Conservation (phyloP, 257 asterid species). For the Ilex asprella region DNA sequence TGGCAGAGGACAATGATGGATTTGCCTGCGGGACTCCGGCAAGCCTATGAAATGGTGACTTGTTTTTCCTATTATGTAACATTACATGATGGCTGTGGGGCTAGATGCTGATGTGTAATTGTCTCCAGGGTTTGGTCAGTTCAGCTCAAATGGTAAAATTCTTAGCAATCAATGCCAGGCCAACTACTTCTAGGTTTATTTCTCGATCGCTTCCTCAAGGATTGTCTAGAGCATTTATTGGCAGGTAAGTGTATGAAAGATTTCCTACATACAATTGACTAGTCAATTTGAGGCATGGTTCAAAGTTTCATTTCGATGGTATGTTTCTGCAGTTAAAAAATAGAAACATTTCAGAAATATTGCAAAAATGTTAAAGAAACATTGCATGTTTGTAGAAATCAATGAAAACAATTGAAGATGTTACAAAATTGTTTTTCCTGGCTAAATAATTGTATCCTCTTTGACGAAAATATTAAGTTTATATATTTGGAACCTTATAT, state of each 20-base stretch:
- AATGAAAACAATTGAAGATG: no score
- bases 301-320: no score
- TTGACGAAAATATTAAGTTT: no score
- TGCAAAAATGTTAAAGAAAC: no score
- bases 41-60: slow-evolving; percentile 94
- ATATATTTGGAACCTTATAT: no score
- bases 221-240: slow-evolving; percentile 78
- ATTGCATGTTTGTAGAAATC: no score
- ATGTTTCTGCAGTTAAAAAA: no score
- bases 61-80: slow-evolving; percentile 3
- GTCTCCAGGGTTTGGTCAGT: slow-evolving; percentile 83
- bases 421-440: no score
- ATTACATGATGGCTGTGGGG: slow-evolving; percentile 7
- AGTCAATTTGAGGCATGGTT: no score
- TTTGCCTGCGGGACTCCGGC: slow-evolving; percentile 95
- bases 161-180: slow-evolving; percentile 84
- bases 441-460: no score
- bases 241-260: slow-evolving; percentile 50
- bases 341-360: no score
- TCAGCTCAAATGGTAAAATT: slow-evolving; percentile 91
- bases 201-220: slow-evolving; percentile 87
- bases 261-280: no score
- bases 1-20: slow-evolving; percentile 98
- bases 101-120: slow-evolving; percentile 23
- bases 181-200: slow-evolving; percentile 78